A percentile compares a stretch with the other conserved stretches of the same genome.
phyloP scores from a whole-genome alignment of 2,329 filamentous ascomycete genomes.

The Cytospora leucostoma region DNA sequence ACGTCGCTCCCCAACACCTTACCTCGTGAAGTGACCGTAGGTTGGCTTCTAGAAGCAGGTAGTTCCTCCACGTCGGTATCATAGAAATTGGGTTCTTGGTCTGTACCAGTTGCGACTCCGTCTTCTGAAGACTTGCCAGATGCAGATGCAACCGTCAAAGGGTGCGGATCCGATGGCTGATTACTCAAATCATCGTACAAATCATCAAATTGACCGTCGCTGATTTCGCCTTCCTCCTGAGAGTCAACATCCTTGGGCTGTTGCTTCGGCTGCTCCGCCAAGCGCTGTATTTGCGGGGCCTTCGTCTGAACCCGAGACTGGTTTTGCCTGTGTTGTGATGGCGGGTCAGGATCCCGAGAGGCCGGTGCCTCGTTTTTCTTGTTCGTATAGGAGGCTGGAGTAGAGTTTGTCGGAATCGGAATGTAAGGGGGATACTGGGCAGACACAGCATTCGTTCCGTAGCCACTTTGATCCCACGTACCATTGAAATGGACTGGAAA shows the following conservation, averaged over 20 bases:
- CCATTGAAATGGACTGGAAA: constrained; percentile 20
- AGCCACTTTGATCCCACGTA: constrained; percentile 13
- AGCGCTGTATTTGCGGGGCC: not conserved
- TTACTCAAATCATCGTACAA: constrained; percentile 46
- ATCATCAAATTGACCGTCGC: constrained; percentile 66
- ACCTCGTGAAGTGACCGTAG: constrained; percentile 25
- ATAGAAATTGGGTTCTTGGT: constrained; percentile 34
- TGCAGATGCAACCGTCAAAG: not conserved
- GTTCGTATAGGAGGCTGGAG: constrained; percentile 4
- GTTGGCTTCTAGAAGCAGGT: constrained; percentile 27
- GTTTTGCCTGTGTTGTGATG: constrained; percentile 1
- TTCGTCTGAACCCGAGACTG: constrained; percentile 9
- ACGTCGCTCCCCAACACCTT: constrained; percentile 14
- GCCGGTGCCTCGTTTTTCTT: constrained; percentile 3
- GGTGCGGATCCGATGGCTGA: constrained; percentile 32
- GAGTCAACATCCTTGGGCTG: constrained; percentile 26
- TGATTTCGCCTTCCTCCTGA: constrained; percentile 75
- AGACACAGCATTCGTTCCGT: not conserved
- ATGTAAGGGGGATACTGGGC: constrained; percentile 17
- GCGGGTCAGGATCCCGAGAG: not conserved
- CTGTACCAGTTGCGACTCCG: constrained; percentile 6
- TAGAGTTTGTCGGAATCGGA: constrained; percentile 3
- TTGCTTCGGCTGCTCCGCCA: constrained; percentile 12
- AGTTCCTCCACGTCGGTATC: constrained; percentile 34
- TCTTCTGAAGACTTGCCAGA: constrained; percentile 2